Evolutionary conservation across 805 yeast genomes (phyloP), one percentile per base, ranked within the genome.

Genomic region (Saccharomycopsis javanensis): DNA sequence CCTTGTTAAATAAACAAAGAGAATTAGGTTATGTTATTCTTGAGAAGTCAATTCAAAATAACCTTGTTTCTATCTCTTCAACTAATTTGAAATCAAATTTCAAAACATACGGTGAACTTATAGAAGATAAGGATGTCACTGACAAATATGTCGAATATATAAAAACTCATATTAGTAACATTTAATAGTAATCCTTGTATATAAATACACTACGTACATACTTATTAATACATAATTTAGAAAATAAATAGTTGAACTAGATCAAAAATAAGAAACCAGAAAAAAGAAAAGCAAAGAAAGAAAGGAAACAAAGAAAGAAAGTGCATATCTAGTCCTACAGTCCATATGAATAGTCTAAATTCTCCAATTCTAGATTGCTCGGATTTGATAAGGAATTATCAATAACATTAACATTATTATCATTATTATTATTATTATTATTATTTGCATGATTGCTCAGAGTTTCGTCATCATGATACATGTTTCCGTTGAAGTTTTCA

Each of bases 21-120:
- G 61, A 59, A 37, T 51, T 59, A 50, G 61, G 58, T 5, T 54
- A 54, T 51, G 56, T 59, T 35, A 55, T 59, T 27, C 55, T 54
- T 18, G 61, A 58, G 23, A 53, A 58, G 18, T 55, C 58, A 15
- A 27, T 58, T 4, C 57, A 53, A 25, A 57, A 50, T 51, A 35
- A 31, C 28, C 37, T 57, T 23, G 25, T 56, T 11, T n/a, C 37
- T 13, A 23, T 20, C 4, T 34, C 33, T 34, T 20, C 42, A 11
- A 50, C 13, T 20, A 46, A 23, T 31, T 50, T 53, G 50, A 58
- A 50, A 30, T 33, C 51, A 16, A 55, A 56, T 50, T 53, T 53
- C 18, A 58, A 58, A 28, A 38, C 50, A 11, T 56, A 33, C 30
- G 59, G 59, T 23, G 55, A 50, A 28, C 55, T 25, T 10, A 18